Evolutionary conservation across 139 green algal genomes (phyloP).

Genomic region (Gonium pectorale): DNA sequence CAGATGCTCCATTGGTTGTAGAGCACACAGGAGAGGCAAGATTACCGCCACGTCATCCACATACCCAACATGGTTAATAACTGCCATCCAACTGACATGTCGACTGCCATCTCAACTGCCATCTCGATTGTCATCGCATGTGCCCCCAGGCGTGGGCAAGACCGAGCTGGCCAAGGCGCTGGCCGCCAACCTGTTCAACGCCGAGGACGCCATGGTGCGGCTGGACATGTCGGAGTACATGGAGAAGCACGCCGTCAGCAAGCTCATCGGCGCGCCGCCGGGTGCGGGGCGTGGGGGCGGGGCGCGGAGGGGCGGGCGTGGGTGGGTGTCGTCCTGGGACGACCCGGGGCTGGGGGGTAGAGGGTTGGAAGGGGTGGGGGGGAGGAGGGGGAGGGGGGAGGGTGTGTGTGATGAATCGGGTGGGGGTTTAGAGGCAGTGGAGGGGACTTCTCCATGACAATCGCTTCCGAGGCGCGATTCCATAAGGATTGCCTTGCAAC

Average conservation of each 20-base stretch:
- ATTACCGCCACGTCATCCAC: no score
- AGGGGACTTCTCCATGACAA: no score
- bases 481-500: no score
- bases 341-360: conserved; percentile 89
- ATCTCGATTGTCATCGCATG: no score
- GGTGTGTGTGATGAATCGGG: no score
- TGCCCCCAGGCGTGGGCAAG: conserved; percentile 92
- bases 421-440: no score
- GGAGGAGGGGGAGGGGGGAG: not conserved
- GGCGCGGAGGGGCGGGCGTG: not conserved
- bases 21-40: no score
- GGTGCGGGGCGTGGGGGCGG: conserved; percentile 68
- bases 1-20: no score
- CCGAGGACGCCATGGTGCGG: conserved; percentile 82
- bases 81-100: no score
- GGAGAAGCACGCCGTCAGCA: conserved; percentile 92
- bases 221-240: conserved; percentile 87
- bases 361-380: conserved; percentile 41
- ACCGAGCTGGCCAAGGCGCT: conserved; percentile 97
- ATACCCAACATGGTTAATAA: no score
- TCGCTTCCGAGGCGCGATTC: no score
- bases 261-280: conserved; percentile 92
- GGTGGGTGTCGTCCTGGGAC: conserved; percentile 88
- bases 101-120: no score
- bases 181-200: conserved; percentile 88